Evolutionary conservation across 768 basidiomycete species (phyloP), one percentile per base, ranked within the genome.

Genomic region (Mycena belliarum): DNA sequence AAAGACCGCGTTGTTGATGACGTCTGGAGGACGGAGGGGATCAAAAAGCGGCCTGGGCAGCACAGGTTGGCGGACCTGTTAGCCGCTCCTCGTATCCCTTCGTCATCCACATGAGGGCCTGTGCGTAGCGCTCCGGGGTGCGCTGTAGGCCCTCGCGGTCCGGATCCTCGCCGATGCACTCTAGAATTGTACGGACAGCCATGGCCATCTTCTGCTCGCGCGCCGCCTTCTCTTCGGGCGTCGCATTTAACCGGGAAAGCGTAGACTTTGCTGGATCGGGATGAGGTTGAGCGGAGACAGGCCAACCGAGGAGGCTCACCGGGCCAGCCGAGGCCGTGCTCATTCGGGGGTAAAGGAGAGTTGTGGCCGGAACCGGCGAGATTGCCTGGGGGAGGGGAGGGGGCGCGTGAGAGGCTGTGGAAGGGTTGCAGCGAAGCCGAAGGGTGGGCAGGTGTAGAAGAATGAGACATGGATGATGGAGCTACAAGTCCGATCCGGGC

Each of bases 71-170:
- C 49, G 49, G 47, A 94, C 95, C 93, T 75, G 88, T 85, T 63
- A 99, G 75, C 63, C 93, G 85, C 71, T 98, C 95, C 71, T 98
- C 97, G 74, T 99, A 99, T 11, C 97, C 97, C 69, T 89, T 87
- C 32, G 97, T 98, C 95, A 98, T 97, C 94, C 94, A 98, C 81
- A 99, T 84, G 52, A 99, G 78, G 25, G 97, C 94, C 74, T 98
- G 92, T 23, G 95, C 95, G 73, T 97, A 99, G 37, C 97, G 83
- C 65, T 95, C 92, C 24, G 97, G 97, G 2, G 97, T 99, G 68
- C 87, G 85, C 51, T 88, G 75, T 21, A 99, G 79, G 18, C 97
- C 97, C 70, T 98, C 96, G 33, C 97, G 83, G 71, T 93, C 86
- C 6, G 97, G 97, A 76, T 98, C 97, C 75, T 99, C 97, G 55